Evolutionary conservation across 441 rosid species (phyloP), one percentile per base, ranked within the genome.

Genomic region (Melastoma candidum): DNA sequence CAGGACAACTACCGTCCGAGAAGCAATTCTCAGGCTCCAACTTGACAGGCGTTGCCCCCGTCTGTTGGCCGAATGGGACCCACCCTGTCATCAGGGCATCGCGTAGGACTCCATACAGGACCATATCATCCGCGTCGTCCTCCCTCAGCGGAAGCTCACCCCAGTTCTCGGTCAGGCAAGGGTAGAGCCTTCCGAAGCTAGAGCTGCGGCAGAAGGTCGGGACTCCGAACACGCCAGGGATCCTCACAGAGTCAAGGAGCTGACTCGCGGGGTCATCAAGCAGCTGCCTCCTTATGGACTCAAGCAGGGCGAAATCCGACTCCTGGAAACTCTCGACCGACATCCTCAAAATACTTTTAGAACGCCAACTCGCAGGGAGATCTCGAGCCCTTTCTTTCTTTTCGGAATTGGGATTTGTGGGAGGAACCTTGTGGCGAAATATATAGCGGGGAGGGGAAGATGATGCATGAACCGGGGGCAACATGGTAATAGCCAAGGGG

Each of bases 111-210:
- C 77, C 74, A 65, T 74, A 84, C 3, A 88, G 86, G 4, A 88
- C 48, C 98, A 88, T 92, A 59, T 88, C 98, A 59, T 88, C 97
- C 0, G 89, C 71, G 61, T 88, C 94, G 47, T 92, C 72, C 26
- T 76, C 83, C 61, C 78, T 74, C 44, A 92, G 60, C 0, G 98
- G 97, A 53, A 92, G 74, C 0, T 84, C 95, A 3, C 95, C 98
- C 95, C 97, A 92, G 26, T 72, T 85, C 27, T 85, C 93, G 0
- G 86, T 71, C 49, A 81, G 65, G 12, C 90, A 85, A 49, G 93
- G 83, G 66, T 77, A 63, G 74, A 79, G 66, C 22, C 77, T 64
- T 49, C 84, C 44, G 44, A 80, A 80, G 53, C 88, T 85, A 9
- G 81, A 65, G 59, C 71, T 77, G 72, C 82, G 12, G 74, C 71